phyloP scores from a whole-genome alignment of 805 yeast genomes.

The Candida chauliodis region DNA sequence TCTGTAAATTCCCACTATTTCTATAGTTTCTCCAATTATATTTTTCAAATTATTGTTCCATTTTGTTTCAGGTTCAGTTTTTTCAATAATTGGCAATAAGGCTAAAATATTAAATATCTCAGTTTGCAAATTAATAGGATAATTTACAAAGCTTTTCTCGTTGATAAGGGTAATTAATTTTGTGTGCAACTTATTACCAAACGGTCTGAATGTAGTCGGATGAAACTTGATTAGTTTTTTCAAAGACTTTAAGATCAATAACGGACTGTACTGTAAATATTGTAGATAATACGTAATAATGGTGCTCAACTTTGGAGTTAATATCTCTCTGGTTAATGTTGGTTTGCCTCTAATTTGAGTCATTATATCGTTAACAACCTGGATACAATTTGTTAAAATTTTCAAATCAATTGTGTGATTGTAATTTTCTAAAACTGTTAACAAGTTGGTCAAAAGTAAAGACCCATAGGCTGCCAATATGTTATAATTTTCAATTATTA shows the following conservation, averaged over 20 bases:
- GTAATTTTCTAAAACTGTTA: conserved; percentile 35
- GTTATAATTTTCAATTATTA: conserved; percentile 36
- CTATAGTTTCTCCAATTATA: conserved; percentile 50
- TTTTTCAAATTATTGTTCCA: conserved; percentile 47
- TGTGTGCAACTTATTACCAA: conserved; percentile 56
- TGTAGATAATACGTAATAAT: conserved; percentile 55
- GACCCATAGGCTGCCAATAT: conserved; percentile 41
- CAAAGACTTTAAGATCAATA: conserved; percentile 32
- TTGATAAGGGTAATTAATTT: conserved; percentile 35
- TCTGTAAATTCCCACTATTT: conserved; percentile 53
- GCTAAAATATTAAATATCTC: conserved; percentile 51
- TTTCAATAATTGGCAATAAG: conserved; percentile 52
- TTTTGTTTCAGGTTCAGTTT: conserved; percentile 44
- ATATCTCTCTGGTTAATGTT: conserved; percentile 74
- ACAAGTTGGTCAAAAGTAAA: conserved; percentile 34
- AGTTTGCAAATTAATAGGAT: conserved; percentile 37
- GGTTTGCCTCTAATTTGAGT: conserved; percentile 71
- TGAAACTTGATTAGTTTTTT: conserved; percentile 48
- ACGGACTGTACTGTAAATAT: conserved; percentile 25
- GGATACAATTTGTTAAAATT: conserved; percentile 34
- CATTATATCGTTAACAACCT: conserved; percentile 39
- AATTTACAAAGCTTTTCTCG: conserved; percentile 33
- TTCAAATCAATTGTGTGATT: conserved; percentile 31
- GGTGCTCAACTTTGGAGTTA: conserved; percentile 72
- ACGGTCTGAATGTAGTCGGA: conserved; percentile 80